Base-by-base conservation (phyloP, 768 basidiomycete genomes). In the Rhodotorula toruloides region DNA sequence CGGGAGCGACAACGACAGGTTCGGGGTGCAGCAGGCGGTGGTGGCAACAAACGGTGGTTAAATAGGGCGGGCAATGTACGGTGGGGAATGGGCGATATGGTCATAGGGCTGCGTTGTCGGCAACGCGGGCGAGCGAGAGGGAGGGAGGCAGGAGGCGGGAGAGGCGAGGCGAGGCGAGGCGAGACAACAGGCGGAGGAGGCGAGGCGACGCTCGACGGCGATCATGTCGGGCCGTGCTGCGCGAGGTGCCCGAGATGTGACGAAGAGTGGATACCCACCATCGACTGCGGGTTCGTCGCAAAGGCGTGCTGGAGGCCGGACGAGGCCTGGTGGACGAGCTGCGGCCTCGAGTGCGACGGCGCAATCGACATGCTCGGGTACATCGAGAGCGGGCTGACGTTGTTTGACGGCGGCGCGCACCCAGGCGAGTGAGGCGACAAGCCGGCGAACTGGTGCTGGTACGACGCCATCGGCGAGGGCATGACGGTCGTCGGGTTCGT, bases 401-500 rank as follows among this genome's bases (percentile, higher is more conserved):
- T 22, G 27, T 7, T 10, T 16, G 37, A 39, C n/a, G 53, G 21
- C n/a, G 13, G 22, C 11, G 53, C 37, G 53, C 12, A 25, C 29
- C 25, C 36, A 37, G n/a, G 12, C n/a, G 53, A 17, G 14, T 21
- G 3, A 5, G 53, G 53, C 37, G 53, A 54, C 6, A 11, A 8
- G 34, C 32, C 9, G 36, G 9, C 13, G 36, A 8, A 1, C 27
- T 25, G 22, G 37, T 54, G 22, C 29, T 14, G 2, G 27, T 6
- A 39, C 8, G 7, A 19, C 29, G 27, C 40, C 5, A 21, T 27
- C 27, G 54, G 54, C 29, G 40, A 32, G 1, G 39, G 39, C 34
- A 52, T 53, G n/a, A 48, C 34, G 19, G 63, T 59, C 8, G 63
- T 65, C 53, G 53, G 52, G 34, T 58, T 34, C 12, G 63, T 65